Conservation (phyloP, 192 early-diverging fungal species). For the Oehlia diaphana region DNA sequence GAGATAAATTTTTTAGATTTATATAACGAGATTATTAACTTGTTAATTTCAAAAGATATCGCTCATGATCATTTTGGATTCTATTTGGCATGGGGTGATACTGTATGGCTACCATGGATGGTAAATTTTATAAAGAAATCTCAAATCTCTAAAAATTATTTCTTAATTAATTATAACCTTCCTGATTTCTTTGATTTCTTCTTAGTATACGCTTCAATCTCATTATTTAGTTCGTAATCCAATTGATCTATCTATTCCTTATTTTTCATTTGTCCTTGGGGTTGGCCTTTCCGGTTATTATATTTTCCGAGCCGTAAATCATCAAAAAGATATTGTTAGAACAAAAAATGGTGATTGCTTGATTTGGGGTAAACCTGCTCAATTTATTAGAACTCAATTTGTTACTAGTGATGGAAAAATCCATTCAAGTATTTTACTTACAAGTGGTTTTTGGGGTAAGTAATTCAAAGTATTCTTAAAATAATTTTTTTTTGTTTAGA, state of each 20-base stretch:
- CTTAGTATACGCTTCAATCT: slow-evolving; percentile 74
- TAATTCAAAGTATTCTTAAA: slow-evolving; percentile 24
- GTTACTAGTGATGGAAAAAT: slow-evolving; percentile 71
- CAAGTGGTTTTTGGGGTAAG: slow-evolving; percentile 77
- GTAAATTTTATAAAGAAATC: slow-evolving; percentile 28
- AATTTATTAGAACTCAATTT: slow-evolving; percentile 69
- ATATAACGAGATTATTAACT: not conserved
- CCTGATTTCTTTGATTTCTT: not conserved
- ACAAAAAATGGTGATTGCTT: slow-evolving; percentile 67
- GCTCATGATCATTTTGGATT: slow-evolving; percentile 86
- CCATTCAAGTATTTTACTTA: slow-evolving; percentile 64
- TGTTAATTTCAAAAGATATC: slow-evolving; percentile 53
- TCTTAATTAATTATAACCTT: not conserved
- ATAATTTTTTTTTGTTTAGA: not conserved
- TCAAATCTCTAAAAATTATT: not conserved
- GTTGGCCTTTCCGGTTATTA: slow-evolving; percentile 71
- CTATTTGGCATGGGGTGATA: slow-evolving; percentile 82
- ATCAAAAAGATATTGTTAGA: slow-evolving; percentile 78
- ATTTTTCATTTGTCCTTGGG: slow-evolving; percentile 49
- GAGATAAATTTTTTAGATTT: not conserved
- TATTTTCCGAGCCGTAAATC: slow-evolving; percentile 79
- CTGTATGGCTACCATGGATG: slow-evolving; percentile 80
- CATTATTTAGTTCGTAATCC: slow-evolving; percentile 76
- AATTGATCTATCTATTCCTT: slow-evolving; percentile 60
- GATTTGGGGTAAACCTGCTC: slow-evolving; percentile 79